These are phyloP conservation scores for Tetrapyrgos nigripes DNA, from an alignment of 1,284 basidiomycete species.

Conservation along the genomic window DNA sequence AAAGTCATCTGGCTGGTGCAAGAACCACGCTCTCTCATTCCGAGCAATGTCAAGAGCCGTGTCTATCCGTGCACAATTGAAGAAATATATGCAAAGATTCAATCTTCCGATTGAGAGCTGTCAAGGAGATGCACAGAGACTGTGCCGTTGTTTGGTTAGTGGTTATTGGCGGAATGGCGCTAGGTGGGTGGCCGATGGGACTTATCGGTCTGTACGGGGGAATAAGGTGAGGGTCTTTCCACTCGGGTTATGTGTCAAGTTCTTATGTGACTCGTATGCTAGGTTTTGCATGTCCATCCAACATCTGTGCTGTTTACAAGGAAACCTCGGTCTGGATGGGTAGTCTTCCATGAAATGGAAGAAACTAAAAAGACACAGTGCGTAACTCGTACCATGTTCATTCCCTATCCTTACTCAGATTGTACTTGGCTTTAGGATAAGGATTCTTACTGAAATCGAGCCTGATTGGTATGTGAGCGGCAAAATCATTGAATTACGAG, in stretches of 20 bases:
- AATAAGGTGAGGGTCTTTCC: slow-evolving; percentile 64
- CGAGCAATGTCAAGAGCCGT: slow-evolving; percentile 92
- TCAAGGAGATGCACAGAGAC: slow-evolving; percentile 79
- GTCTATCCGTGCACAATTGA: slow-evolving; percentile 90
- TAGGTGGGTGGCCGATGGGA: slow-evolving; percentile 87
- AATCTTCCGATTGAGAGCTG: slow-evolving; percentile 81
- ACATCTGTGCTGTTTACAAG: slow-evolving; percentile 95
- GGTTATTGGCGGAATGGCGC: slow-evolving; percentile 97
- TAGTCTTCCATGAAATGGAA: slow-evolving; percentile 94
- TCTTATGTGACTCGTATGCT: slow-evolving; percentile 9
- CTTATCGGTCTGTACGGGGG: slow-evolving; percentile 85
- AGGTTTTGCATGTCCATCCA: slow-evolving; percentile 92
- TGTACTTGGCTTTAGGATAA: slow-evolving; percentile 5
- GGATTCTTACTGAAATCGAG: slow-evolving; percentile 29
- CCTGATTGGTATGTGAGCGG: slow-evolving; percentile 45
- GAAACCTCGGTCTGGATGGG: slow-evolving; percentile 89
- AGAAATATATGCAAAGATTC: slow-evolving; percentile 92
- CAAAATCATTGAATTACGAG: background rate
- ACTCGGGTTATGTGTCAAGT: background rate
- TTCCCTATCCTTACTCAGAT: background rate
- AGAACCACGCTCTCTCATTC: slow-evolving; percentile 90
- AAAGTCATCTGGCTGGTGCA: slow-evolving; percentile 88
- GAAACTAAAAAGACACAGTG: slow-evolving; percentile 94
- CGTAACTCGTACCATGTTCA: slow-evolving; percentile 32
- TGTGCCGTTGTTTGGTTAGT: slow-evolving; percentile 86